Evolutionary conservation across 805 yeast species (phyloP), one percentile per base, ranked within the genome.

Genomic region (Wickerhamiella spandovensis): DNA sequence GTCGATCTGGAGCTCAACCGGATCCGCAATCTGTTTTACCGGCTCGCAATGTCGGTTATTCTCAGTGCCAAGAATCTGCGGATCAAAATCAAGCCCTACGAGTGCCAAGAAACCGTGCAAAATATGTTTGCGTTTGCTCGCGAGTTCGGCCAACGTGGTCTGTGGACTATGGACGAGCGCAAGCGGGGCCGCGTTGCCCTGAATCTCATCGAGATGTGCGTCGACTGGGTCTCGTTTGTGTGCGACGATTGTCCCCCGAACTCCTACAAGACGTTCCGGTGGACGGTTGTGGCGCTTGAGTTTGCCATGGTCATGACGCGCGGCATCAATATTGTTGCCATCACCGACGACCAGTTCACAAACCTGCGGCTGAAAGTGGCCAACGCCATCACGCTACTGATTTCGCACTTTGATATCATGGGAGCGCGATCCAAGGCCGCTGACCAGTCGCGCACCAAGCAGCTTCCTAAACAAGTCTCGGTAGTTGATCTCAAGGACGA

Each of bases 331-430:
- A 88, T 92, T 41, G 68, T 90, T 48, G 83, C 89, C 0, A 70
- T 92, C 50, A 79, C 77, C 51, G 84, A 85, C 54, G 84, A 78
- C 23, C 88, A 86, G 59, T 92, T 89, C 61, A 68, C 75, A 51
- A 67, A 73, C 38, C 69, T 92, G 55, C 81, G 88, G 58, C 73
- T 77, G 48, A 87, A 86, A 61, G 95, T 92, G 44, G 94, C 97
- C 0, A 84, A 95, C 1, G 88, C 97, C 67, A 86, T 92, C 88
- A 81, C 97, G 1, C 70, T 92, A 48, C 71, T 92, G 53, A 90
- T 92, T 54, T 86, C 96, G 0, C 97, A 92, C 67, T 92, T 92
- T 61, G 98, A 92, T 67, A 88, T 92, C 48, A 92, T 90, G 96
- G 97, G 97, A 46, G 97, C 97, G 0, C 75, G 97, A 60, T 84